Evolutionary conservation across 495 filamentous ascomycete genomes (phyloP), one percentile per base, ranked within the genome.

Genomic region (Xylaria cubensis): DNA sequence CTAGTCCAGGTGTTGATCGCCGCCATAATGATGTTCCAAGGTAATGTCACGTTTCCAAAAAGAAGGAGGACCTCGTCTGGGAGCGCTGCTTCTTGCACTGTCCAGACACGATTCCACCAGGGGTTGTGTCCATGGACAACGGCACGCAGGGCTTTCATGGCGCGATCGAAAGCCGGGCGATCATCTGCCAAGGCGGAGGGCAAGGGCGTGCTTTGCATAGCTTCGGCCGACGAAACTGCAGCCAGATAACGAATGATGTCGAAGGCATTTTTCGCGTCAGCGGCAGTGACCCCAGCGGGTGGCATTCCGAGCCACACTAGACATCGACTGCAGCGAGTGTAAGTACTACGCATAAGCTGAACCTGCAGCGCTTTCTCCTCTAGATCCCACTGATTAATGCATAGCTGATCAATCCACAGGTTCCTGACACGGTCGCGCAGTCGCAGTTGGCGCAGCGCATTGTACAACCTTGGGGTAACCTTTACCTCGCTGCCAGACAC

Each of bases 71-170:
- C 53, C 29, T 58, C 12, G 24, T 58, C 53, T 13, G 53, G 53
- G 26, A 58, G 24, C 13, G 53, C 53, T 58, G 26, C 53, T 58
- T 58, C 53, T 58, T 58, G 53, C 53, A 58, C 21, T 32, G 53
- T 58, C 53, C 53, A 58, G 53, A 32, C 53, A 12, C 53, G 53
- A 58, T 58, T 32, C 53, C 53, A 58, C 53, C 53, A 58, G 53
- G 24, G 53, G 53, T 58, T 29, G 10, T 58, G 53, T 29, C 53
- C 53, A 58, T 32, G 53, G 24, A 19, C 21, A 58, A 17, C 24
- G 53, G 53, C 53, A 58, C 53, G 53, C 10, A 58, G 53, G 32
- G 53, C 53, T 1, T 32, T 26, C 53, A 58, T 58, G 7, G 53
- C 53, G 21, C 53, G 53, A 32, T 58, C 32, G 53, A 58, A 58